phyloP scores from a whole-genome alignment of 805 yeast species.

The Barnettozyma populi region DNA sequence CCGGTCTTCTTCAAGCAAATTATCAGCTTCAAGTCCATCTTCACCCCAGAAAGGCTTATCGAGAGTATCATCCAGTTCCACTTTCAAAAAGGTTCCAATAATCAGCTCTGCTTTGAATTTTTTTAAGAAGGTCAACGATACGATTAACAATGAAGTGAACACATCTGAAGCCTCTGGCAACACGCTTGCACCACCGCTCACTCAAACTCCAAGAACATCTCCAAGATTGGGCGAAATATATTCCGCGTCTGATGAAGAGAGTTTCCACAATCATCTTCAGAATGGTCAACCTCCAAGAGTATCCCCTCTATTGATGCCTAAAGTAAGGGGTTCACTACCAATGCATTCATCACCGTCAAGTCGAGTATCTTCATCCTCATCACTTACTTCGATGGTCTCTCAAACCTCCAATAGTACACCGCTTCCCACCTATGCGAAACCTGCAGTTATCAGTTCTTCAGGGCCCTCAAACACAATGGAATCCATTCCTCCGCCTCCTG shows the following conservation, averaged over 20 bases:
- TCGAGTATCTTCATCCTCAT: constrained; percentile 14
- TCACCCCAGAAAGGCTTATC: constrained; percentile 5
- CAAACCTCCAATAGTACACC: constrained; percentile 1
- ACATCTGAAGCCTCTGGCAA: constrained; percentile 6
- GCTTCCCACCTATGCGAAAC: not conserved
- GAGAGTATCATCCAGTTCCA: constrained; percentile 4
- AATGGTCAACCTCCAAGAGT: not conserved
- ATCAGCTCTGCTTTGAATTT: constrained; percentile 22
- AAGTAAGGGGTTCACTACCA: not conserved
- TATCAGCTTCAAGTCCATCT: not conserved
- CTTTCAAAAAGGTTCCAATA: constrained; percentile 20
- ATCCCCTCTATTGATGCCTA: constrained; percentile 3
- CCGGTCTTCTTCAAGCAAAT: not conserved
- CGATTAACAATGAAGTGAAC: constrained; percentile 5
- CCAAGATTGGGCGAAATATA: constrained; percentile 16
- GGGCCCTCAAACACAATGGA: constrained; percentile 17
- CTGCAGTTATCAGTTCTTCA: constrained; percentile 10
- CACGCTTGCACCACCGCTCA: not conserved
- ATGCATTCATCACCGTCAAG: constrained; percentile 6
- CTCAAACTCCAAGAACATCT: constrained; percentile 7
- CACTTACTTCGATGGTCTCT: constrained; percentile 11
- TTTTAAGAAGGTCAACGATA: constrained; percentile 17
- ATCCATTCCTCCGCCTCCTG: constrained; percentile 37
- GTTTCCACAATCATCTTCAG: not conserved
- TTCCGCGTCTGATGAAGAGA: constrained; percentile 20